phyloP scores from a whole-genome alignment of 345 rosid genomes.

The Arabidopsis suecica region DNA sequence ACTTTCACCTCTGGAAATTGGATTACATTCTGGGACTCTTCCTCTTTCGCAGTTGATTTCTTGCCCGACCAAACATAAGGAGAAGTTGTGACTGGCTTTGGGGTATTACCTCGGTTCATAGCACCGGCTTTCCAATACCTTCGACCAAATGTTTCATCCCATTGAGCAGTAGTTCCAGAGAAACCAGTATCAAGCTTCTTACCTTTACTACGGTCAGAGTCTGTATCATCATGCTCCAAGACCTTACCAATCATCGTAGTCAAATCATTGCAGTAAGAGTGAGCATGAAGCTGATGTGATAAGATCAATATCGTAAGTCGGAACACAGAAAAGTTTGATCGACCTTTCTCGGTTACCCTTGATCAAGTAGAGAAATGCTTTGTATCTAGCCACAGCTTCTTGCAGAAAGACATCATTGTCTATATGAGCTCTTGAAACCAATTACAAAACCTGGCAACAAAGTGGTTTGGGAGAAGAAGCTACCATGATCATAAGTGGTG shows the following conservation, averaged over 20 bases:
- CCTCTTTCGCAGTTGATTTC: conserved; percentile 49
- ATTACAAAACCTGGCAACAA: too few relatives aligned
- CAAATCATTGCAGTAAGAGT: conserved; percentile 74
- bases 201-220: conserved; percentile 89
- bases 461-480: too few relatives aligned
- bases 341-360: conserved; percentile 79
- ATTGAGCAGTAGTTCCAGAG: conserved; percentile 82
- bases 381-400: conserved; percentile 89
- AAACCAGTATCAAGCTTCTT: conserved; percentile 88
- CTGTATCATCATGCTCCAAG: conserved; percentile 92
- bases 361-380: conserved; percentile 88
- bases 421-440: conserved; percentile 68
- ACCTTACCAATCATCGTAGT: conserved; percentile 64
- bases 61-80: conserved; percentile 50
- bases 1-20: conserved; percentile 59
- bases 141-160: conserved; percentile 82
- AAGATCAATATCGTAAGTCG: conserved; percentile 95
- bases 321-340: conserved; percentile 75
- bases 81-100: conserved; percentile 61
- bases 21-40: conserved; percentile 47
- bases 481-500: conserved; percentile 85
- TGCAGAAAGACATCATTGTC: conserved; percentile 67
- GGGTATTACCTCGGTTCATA: conserved; percentile 78
- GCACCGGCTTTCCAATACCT: conserved; percentile 97
- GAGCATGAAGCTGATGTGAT: conserved; percentile 94